phyloP scores from a whole-genome alignment of 2,329 filamentous ascomycete genomes.

The Simplicillium sp. region DNA sequence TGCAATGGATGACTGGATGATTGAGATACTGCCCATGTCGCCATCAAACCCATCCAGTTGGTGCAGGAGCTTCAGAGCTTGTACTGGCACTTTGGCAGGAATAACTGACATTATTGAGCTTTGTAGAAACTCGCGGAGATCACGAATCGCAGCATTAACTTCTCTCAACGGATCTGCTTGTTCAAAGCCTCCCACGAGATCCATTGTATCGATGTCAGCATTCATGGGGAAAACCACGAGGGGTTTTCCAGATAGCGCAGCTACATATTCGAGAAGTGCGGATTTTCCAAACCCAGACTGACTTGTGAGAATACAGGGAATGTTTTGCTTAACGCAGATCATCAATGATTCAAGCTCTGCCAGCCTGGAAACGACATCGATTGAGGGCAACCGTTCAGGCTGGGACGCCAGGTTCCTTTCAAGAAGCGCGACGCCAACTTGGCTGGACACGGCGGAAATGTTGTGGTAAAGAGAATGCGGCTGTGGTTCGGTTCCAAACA shows the following conservation, averaged over 20 bases:
- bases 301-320: slow-evolving; percentile 84
- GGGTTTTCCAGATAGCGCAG: slow-evolving; percentile 65
- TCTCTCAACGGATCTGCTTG: slow-evolving; percentile 77
- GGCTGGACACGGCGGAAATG: slow-evolving; percentile 54
- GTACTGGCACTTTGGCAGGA: slow-evolving; percentile 33
- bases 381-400: slow-evolving; percentile 37
- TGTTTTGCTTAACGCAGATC: slow-evolving; percentile 74
- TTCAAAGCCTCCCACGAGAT: slow-evolving; percentile 93
- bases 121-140: slow-evolving; percentile 42
- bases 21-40: slow-evolving; percentile 25
- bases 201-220: slow-evolving; percentile 92
- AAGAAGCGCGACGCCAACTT: slow-evolving; percentile 71
- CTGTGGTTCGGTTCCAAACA: slow-evolving; percentile 46
- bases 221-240: slow-evolving; percentile 83
- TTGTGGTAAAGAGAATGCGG: slow-evolving; percentile 63
- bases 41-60: slow-evolving; percentile 33
- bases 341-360: slow-evolving; percentile 76
- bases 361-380: slow-evolving; percentile 47
- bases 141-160: slow-evolving; percentile 46
- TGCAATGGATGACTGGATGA: slow-evolving; percentile 27
- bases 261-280: slow-evolving; percentile 66
- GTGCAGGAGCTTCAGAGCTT: slow-evolving; percentile 41
- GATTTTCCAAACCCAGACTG: slow-evolving; percentile 83
- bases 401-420: slow-evolving; percentile 47
- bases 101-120: slow-evolving; percentile 36